A percentile compares a stretch with the other conserved stretches of the same genome.
phyloP scores from a whole-genome alignment of 2,329 filamentous ascomycete genomes.

The Geoglossum cookeanum region DNA sequence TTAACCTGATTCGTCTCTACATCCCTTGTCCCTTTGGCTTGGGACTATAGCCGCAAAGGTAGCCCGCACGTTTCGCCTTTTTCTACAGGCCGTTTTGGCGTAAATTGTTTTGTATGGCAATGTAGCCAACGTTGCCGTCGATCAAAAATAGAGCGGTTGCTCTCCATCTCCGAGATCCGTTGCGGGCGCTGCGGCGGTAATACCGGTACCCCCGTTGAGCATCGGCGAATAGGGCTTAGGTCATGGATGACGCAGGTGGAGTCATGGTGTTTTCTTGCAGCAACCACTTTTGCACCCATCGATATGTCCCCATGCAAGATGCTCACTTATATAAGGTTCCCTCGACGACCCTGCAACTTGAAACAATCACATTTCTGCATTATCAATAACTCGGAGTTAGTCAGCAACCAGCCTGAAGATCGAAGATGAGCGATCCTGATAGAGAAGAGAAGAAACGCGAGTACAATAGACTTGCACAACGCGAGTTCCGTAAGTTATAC shows the following conservation, averaged over 20 bases:
- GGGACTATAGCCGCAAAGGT: neutral
- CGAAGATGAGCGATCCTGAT: constrained; percentile 1
- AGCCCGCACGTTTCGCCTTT: neutral
- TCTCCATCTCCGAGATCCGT: neutral
- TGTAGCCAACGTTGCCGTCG: neutral
- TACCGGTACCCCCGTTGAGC: neutral
- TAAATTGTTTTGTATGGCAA: neutral
- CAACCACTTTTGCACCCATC: neutral
- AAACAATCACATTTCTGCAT: neutral
- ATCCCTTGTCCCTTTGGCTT: neutral
- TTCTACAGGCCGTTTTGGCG: neutral
- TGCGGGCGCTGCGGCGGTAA: neutral
- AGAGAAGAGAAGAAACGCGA: constrained; percentile 1
- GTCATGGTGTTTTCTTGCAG: neutral
- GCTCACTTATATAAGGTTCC: neutral
- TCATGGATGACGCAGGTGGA: neutral
- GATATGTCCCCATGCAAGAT: neutral
- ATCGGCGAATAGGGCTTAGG: neutral
- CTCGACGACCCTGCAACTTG: neutral
- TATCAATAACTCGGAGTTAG: neutral
- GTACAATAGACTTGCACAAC: constrained; percentile 23
- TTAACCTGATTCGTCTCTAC: neutral
- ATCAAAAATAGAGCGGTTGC: neutral
- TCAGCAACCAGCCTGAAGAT: neutral
- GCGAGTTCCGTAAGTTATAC: constrained; percentile 23